Percentiles rank a stretch among this genome's conserved stretches.
Evolutionary conservation across 768 basidiomycete genomes (phyloP).

Genomic region (Hirschioporus abietinus): DNA sequence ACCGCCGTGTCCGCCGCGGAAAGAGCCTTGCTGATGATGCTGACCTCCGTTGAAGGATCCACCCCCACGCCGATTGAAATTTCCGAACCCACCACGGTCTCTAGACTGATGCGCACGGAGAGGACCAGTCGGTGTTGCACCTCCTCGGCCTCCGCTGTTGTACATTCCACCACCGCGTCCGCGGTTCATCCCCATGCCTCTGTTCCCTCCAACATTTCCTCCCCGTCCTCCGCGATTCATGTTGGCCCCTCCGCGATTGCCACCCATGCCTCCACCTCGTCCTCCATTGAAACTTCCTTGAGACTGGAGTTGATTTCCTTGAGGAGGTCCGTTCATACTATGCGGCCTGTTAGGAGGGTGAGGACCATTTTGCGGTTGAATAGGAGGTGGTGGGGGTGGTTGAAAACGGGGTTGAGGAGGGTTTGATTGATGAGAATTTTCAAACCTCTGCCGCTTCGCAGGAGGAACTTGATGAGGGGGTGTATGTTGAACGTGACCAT

Average conservation of each 20-base stretch:
- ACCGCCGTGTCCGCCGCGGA: constrained; percentile 44
- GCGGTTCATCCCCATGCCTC: constrained; percentile 4
- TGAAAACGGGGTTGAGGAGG: constrained; percentile 66
- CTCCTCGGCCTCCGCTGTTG: constrained; percentile 39
- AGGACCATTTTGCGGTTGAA: constrained; percentile 32
- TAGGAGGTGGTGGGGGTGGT: constrained; percentile 45
- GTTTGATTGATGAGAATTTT: constrained; percentile 62
- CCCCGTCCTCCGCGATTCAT: constrained; percentile 26
- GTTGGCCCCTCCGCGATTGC: constrained; percentile 20
- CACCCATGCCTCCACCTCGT: constrained; percentile 46
- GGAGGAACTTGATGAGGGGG: constrained; percentile 84
- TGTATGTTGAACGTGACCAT: constrained; percentile 41
- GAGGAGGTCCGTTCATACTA: constrained; percentile 27
- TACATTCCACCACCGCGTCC: constrained; percentile 33
- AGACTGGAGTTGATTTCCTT: constrained; percentile 31
- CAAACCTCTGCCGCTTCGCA: constrained; percentile 87
- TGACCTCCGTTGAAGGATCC: constrained; percentile 35
- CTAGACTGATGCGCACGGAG: constrained; percentile 61
- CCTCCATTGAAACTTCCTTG: constrained; percentile 38
- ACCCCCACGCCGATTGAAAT: constrained; percentile 54
- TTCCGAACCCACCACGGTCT: constrained; percentile 59
- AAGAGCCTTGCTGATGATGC: constrained; percentile 25
- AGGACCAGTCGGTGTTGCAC: constrained; percentile 39
- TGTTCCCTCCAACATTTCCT: neutral
- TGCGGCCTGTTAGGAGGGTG: constrained; percentile 14